A percentile compares a stretch with the other conserved stretches of the same genome.
Evolutionary conservation across 2,329 filamentous ascomycete species (phyloP).

Genomic region (Westerdykella aurantiaca): DNA sequence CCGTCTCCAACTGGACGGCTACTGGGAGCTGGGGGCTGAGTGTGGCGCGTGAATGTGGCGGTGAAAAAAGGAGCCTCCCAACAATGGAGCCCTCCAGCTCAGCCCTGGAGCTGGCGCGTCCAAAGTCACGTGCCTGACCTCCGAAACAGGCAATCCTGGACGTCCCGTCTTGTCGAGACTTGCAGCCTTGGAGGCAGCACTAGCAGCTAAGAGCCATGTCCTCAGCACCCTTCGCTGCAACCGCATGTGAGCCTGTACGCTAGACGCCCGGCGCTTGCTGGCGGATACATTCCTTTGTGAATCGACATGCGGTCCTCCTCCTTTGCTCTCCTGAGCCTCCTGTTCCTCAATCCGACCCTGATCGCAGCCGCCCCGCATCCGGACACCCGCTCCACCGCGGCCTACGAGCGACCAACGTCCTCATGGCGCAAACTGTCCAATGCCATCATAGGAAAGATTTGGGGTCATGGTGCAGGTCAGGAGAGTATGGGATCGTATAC

Average conservation of each 20-base stretch:
- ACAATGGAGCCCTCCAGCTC: too few relatives aligned
- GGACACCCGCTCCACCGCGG: conserved; percentile 6
- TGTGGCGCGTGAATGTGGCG: neutral
- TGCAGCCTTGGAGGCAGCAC: too few relatives aligned
- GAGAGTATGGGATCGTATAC: conserved; percentile 4
- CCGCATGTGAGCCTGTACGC: neutral
- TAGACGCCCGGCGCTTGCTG: too few relatives aligned
- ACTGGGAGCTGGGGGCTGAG: neutral
- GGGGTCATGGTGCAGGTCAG: conserved; percentile 20
- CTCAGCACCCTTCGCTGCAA: neutral
- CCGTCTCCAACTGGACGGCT: neutral
- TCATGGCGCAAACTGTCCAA: conserved; percentile 38
- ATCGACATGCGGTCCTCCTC: conserved; percentile 25
- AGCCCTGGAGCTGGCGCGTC: too few relatives aligned
- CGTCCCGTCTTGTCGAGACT: too few relatives aligned
- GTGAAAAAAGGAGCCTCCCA: neutral
- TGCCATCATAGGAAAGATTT: conserved; percentile 30
- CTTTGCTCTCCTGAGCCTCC: conserved; percentile 22
- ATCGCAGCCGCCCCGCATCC: conserved; percentile 29
- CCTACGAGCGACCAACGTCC: conserved; percentile 15
- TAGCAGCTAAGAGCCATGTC: neutral
- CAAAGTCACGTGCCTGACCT: too few relatives aligned
- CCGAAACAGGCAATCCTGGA: too few relatives aligned
- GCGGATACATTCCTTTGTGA: too few relatives aligned
- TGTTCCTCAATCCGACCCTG: conserved; percentile 26